These are phyloP conservation scores for Tetrahymena thermophila DNA, from an alignment of 73 alveolate genomes.

Conservation along the genomic window DNA sequence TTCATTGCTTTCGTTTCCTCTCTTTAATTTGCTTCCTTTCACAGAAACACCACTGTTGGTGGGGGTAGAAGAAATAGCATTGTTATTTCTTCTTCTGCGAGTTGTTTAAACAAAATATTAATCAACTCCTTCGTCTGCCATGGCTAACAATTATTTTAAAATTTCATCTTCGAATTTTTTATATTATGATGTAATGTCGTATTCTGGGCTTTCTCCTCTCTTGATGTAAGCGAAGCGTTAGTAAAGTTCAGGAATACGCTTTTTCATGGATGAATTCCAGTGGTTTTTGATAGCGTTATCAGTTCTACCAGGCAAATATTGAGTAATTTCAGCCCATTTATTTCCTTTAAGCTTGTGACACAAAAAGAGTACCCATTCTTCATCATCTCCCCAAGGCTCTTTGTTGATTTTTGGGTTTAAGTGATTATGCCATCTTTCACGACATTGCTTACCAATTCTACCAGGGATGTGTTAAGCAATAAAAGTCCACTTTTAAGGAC, in stretches of 20 bases:
- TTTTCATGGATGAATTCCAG: conserved; percentile 71
- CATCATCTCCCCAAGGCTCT: conserved; percentile 93
- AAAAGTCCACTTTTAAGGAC: conserved; percentile 95
- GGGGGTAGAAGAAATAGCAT: neutral
- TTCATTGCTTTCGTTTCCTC: neutral
- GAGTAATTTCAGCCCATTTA: conserved; percentile 89
- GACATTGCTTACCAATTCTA: conserved; percentile 94
- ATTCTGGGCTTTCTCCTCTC: neutral
- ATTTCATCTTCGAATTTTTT: neutral
- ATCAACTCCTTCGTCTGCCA: neutral
- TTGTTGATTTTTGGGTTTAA: conserved; percentile 93
- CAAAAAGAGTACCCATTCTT: conserved; percentile 92
- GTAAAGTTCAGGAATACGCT: conserved; percentile 44
- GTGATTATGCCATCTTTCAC: conserved; percentile 99
- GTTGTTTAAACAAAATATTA: neutral
- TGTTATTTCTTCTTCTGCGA: neutral
- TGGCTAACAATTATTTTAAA: neutral
- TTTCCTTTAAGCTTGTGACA: conserved; percentile 84
- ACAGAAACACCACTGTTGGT: neutral
- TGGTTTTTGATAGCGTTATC: conserved; percentile 74
- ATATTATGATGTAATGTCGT: neutral
- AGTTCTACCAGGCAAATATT: conserved; percentile 60
- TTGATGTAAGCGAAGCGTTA: neutral
- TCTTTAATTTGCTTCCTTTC: neutral
- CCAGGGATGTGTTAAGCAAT: conserved; percentile 93